phyloP scores from a whole-genome alignment of 805 yeast genomes.

The Scheffersomyces ergatensis region DNA sequence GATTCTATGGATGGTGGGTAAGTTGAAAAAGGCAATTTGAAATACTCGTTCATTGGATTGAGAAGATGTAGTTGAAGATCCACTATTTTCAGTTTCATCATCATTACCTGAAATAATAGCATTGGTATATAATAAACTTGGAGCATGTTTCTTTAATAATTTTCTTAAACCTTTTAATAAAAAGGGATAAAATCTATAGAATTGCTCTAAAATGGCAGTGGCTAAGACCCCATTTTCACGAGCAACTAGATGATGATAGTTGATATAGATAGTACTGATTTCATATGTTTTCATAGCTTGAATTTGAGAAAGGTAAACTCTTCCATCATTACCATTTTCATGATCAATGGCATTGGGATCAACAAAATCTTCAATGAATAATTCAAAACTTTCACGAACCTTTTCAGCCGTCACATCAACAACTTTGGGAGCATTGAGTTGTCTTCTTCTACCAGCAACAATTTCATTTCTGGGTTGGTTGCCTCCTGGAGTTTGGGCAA shows the following conservation, averaged over 20 bases:
- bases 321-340: conserved; percentile 40
- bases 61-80: conserved; percentile 41
- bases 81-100: conserved; percentile 19
- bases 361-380: conserved; percentile 67
- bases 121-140: conserved; percentile 50
- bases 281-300: conserved; percentile 78
- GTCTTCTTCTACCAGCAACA: conserved; percentile 47
- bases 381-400: conserved; percentile 87
- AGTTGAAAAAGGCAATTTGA: conserved; percentile 83
- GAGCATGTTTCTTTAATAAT: conserved; percentile 72
- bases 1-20: conserved; percentile 79
- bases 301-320: conserved; percentile 73
- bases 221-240: conserved; percentile 87
- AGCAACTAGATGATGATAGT: conserved; percentile 72
- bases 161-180: conserved; percentile 70
- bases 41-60: conserved; percentile 68
- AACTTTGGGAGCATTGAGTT: conserved; percentile 77
- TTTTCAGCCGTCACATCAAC: conserved; percentile 91
- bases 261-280: conserved; percentile 75
- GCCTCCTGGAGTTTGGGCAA: conserved; percentile 3
- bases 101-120: conserved; percentile 40
- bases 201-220: conserved; percentile 85
- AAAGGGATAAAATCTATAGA: conserved; percentile 88
- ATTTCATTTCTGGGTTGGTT: conserved; percentile 5
- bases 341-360: conserved; percentile 35